Evolutionary conservation across 1,284 basidiomycete species (phyloP).

Genomic region (Trichosporon inkin): DNA sequence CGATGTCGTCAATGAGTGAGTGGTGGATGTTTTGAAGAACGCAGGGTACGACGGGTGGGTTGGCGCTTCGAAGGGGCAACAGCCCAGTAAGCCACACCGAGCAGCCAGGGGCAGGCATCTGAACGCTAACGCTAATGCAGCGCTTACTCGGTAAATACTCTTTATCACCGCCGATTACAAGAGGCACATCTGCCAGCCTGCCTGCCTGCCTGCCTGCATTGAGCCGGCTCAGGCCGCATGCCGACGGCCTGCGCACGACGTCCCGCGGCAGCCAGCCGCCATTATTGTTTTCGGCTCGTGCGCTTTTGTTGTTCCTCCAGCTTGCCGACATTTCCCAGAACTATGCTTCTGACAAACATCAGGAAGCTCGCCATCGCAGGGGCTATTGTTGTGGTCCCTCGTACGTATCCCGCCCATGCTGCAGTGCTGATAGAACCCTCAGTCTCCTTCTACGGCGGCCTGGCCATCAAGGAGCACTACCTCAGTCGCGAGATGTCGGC

Average conservation of each 20-base stretch:
- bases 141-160: no score
- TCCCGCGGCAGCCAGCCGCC: no score
- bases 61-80: neutral
- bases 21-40: slow-evolving; percentile 7
- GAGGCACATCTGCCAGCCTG: no score
- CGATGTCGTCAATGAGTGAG: slow-evolving; percentile 3
- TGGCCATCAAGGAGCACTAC: slow-evolving; percentile 34
- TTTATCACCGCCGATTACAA: no score
- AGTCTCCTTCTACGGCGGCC: slow-evolving; percentile 38
- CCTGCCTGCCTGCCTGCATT: no score
- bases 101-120: no score
- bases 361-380: slow-evolving; percentile 39
- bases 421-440: neutral
- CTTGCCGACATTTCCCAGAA: neutral
- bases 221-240: no score
- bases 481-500: slow-evolving; percentile 29
- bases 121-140: no score
- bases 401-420: slow-evolving; percentile 22
- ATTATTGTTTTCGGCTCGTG: neutral
- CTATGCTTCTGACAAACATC: slow-evolving; percentile 31
- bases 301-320: neutral
- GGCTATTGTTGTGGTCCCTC: slow-evolving; percentile 34
- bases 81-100: neutral
- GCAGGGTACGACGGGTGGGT: slow-evolving; percentile 1
- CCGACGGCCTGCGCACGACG: no score